A percentile compares a stretch with the other conserved stretches of the same genome.
Conservation (phyloP, 179 eudicot species). For the Corrigiola litoralis region DNA sequence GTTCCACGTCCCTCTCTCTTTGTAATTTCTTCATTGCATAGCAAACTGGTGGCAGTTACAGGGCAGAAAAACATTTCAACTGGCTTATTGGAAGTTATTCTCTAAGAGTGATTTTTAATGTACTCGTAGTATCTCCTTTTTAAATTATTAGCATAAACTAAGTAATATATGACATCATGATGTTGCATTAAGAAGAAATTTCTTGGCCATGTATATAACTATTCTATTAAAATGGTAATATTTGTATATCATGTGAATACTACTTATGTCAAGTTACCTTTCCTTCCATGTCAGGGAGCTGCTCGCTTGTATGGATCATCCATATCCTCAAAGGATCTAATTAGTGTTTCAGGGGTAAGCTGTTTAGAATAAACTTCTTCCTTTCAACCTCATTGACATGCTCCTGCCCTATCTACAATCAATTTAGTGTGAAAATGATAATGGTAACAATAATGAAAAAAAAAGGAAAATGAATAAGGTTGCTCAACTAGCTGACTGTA, state of each 20-base stretch:
- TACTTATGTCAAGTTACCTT: not conserved
- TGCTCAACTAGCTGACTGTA: not conserved
- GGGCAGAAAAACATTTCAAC: not conserved
- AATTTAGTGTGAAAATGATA: not conserved
- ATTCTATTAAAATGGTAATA: not conserved
- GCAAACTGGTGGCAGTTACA: not conserved
- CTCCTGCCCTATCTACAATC: not conserved
- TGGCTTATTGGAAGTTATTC: no score
- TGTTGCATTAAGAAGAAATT: not conserved
- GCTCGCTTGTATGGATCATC: slow-evolving; percentile 92
- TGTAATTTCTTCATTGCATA: not conserved
- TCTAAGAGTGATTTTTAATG: no score
- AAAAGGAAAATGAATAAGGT: slow-evolving; percentile 4
- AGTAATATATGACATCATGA: not conserved
- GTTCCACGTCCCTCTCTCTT: no score
- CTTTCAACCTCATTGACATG: not conserved
- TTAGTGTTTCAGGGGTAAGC: slow-evolving; percentile 92
- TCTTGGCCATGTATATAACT: not conserved
- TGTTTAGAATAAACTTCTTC: not conserved
- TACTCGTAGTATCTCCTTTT: not conserved
- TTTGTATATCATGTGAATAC: not conserved
- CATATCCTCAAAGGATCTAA: slow-evolving; percentile 70
- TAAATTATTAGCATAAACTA: not conserved
- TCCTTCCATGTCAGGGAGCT: slow-evolving; percentile 61
- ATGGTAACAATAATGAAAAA: no score